Evolutionary conservation across 805 yeast species (phyloP).

Genomic region (Helenozyma rhizophorensis): DNA sequence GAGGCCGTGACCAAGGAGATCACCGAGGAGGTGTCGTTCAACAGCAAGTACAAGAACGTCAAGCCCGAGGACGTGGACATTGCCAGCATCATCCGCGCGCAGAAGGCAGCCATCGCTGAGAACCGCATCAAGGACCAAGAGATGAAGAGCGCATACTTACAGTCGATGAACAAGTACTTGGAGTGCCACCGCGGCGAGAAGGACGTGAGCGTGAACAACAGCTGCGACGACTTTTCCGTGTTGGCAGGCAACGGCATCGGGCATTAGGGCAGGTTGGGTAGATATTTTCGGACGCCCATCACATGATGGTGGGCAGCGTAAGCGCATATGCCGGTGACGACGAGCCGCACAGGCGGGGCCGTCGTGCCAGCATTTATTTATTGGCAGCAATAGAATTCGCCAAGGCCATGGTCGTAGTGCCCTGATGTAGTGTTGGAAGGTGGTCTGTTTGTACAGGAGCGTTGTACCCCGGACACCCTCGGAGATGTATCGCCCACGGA

Average conservation of each 20-base stretch:
- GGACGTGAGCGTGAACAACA: conserved; percentile 24
- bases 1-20: conserved; percentile 34
- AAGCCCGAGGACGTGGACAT: conserved; percentile 37
- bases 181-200: conserved; percentile 10
- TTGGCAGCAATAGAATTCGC: no score
- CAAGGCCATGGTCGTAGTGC: no score
- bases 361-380: no score
- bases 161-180: conserved; percentile 15
- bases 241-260: not conserved
- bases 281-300: no score
- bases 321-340: not conserved
- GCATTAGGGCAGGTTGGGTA: not conserved
- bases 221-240: conserved; percentile 15
- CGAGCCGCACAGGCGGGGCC: no score
- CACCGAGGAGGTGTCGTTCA: conserved; percentile 33
- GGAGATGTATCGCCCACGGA: conserved; percentile 9
- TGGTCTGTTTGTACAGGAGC: not conserved
- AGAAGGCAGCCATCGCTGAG: conserved; percentile 30
- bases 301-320: not conserved
- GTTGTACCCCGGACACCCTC: conserved; percentile 8
- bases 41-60: conserved; percentile 28
- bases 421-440: no score
- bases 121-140: conserved; percentile 41
- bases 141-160: conserved; percentile 36
- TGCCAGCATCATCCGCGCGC: conserved; percentile 32